These are phyloP conservation scores for Pseudotsuga menziesii DNA, from an alignment of 75 land plant genomes.

Conservation along the genomic window DNA sequence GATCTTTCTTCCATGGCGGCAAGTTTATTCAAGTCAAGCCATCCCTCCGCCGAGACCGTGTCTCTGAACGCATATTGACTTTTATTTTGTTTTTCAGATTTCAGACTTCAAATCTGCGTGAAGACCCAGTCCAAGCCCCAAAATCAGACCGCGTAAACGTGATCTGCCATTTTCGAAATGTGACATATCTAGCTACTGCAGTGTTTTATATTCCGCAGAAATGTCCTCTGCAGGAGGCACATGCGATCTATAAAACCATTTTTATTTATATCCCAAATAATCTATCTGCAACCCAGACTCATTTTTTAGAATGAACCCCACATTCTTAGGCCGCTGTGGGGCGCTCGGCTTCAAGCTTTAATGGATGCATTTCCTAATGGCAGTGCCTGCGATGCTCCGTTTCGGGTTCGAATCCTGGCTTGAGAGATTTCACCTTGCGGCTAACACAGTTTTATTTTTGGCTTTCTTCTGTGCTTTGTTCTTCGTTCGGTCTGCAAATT, in stretches of 20 bases:
- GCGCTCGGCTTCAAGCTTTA: neutral
- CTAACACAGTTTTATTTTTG: neutral
- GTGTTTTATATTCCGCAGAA: neutral
- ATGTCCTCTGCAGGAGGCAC: neutral
- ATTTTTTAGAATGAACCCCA: neutral
- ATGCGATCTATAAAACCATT: too few species aligned
- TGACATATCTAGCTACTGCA: too few species aligned
- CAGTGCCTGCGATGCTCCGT: neutral
- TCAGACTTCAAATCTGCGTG: too few species aligned
- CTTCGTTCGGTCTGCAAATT: neutral
- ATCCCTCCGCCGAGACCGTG: too few species aligned
- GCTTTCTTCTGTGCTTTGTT: neutral
- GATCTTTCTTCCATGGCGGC: neutral
- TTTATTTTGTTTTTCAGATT: too few species aligned
- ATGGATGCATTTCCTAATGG: neutral
- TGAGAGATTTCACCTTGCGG: neutral
- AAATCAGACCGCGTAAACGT: too few species aligned
- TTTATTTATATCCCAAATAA: too few species aligned
- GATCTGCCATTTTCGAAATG: too few species aligned
- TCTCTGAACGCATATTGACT: too few species aligned
- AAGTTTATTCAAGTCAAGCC: neutral
- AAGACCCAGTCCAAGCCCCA: too few species aligned
- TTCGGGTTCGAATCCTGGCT: neutral
- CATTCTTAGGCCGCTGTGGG: neutral
- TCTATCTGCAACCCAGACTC: too few species aligned